Conservation (phyloP, 257 asterid species). For the Plantago ovata region DNA sequence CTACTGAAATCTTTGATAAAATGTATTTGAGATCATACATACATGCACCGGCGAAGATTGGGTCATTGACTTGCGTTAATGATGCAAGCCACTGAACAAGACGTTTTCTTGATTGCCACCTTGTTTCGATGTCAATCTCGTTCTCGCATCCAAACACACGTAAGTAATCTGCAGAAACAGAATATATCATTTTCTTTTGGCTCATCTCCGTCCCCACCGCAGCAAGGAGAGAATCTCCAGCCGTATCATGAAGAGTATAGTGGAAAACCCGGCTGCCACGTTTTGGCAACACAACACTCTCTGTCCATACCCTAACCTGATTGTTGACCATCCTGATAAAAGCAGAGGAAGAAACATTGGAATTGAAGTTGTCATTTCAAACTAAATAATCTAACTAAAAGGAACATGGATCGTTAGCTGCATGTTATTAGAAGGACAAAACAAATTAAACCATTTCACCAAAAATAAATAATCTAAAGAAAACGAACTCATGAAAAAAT, state of each 20-base stretch:
- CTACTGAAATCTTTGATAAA: too few species aligned
- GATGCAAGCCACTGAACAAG: conserved; percentile 95
- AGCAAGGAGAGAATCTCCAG: conserved; percentile 81
- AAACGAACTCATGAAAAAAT: too few species aligned
- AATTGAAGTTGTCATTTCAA: too few species aligned
- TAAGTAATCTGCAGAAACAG: conserved; percentile 81
- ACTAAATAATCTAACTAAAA: too few species aligned
- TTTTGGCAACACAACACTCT: conserved; percentile 75
- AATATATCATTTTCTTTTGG: conserved; percentile 91
- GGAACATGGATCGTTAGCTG: too few species aligned
- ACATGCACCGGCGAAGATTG: background rate
- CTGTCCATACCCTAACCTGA: conserved; percentile 47
- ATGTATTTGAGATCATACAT: background rate
- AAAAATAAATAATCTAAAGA: too few species aligned
- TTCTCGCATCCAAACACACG: conserved; percentile 59
- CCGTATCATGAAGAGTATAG: conserved; percentile 67
- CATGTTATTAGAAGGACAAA: too few species aligned
- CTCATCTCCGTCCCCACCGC: conserved; percentile 96
- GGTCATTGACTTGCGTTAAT: background rate
- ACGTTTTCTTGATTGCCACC: conserved; percentile 95
- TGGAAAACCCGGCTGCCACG: conserved; percentile 90
- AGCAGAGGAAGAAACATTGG: too few species aligned
- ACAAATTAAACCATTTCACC: too few species aligned
- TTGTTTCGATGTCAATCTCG: conserved; percentile 66
- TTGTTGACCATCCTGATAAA: conserved; percentile 1